phyloP scores from a whole-genome alignment of 345 rosid species.

The Euphorbia pulcherrima region DNA sequence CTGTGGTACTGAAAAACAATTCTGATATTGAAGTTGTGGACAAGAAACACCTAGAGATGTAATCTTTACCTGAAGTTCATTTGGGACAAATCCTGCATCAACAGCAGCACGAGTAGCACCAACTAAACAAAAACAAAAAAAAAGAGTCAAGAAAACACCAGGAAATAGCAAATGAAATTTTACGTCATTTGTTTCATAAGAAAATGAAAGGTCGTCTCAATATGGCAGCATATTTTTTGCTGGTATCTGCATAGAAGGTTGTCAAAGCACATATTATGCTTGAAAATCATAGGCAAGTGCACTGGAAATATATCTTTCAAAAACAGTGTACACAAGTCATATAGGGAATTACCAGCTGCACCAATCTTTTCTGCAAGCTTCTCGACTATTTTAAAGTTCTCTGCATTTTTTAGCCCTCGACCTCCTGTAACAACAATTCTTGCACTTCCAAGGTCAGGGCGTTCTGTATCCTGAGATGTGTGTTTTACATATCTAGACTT shows the following conservation, averaged over 20 bases:
- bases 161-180: not conserved
- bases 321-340: not conserved
- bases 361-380: constrained; percentile 96
- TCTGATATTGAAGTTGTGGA: not conserved
- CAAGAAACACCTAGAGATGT: constrained; percentile 5
- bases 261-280: too few relatives aligned
- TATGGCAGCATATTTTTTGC: not conserved
- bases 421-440: constrained; percentile 87
- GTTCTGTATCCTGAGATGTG: constrained; percentile 74
- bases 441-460: constrained; percentile 97
- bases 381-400: constrained; percentile 90
- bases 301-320: not conserved
- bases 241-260: not conserved
- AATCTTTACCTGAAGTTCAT: constrained; percentile 80
- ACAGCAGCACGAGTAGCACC: constrained; percentile 99
- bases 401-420: constrained; percentile 78
- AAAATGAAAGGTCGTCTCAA: not conserved
- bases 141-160: not conserved
- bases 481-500: constrained; percentile 66
- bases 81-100: constrained; percentile 98
- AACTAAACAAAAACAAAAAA: constrained; percentile 41
- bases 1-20: not conserved
- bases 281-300: not conserved
- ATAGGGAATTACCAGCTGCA: constrained; percentile 65
- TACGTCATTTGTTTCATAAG: not conserved